A percentile compares a stretch with the other conserved stretches of the same genome.
Conservation (phyloP, 2,329 filamentous ascomycete genomes). For the Fusarium sublunatum region DNA sequence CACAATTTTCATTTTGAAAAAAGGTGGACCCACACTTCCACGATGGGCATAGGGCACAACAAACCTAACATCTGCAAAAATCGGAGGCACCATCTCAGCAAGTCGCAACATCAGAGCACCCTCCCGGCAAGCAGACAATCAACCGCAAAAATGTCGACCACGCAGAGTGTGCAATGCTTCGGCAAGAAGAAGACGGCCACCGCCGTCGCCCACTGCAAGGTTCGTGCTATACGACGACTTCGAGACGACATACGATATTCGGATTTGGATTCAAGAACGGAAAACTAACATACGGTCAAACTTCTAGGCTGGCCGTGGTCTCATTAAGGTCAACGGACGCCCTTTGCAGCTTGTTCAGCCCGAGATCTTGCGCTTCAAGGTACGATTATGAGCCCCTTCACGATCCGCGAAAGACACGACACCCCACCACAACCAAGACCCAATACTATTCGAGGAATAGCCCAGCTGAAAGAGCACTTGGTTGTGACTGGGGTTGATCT, state of each 20-base stretch:
- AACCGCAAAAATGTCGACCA: constrained; percentile 74
- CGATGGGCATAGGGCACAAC: not conserved
- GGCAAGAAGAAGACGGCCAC: constrained; percentile 97
- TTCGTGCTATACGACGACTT: constrained; percentile 56
- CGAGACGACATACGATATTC: constrained; percentile 6
- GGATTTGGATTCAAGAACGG: not conserved
- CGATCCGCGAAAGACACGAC: constrained; percentile 7
- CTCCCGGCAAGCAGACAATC: constrained; percentile 47
- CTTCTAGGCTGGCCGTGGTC: constrained; percentile 67
- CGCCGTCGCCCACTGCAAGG: constrained; percentile 93
- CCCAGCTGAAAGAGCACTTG: too few species aligned
- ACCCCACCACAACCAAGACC: constrained; percentile 11
- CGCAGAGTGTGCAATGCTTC: constrained; percentile 95
- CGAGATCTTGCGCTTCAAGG: constrained; percentile 97
- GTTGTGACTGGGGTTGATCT: too few species aligned
- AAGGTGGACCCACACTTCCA: not conserved
- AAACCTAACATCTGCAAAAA: constrained; percentile 47
- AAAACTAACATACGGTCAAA: constrained; percentile 48
- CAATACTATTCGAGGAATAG: too few species aligned
- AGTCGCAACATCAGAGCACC: constrained; percentile 35
- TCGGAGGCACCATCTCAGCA: constrained; percentile 20
- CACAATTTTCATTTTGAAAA: constrained; percentile 37
- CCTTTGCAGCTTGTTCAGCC: constrained; percentile 94
- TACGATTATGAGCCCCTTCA: constrained; percentile 55
- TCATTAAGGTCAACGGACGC: constrained; percentile 99